These are phyloP conservation scores for Xylariaceae sp. DNA, from an alignment of 2,329 filamentous ascomycete genomes.

Conservation along the genomic window DNA sequence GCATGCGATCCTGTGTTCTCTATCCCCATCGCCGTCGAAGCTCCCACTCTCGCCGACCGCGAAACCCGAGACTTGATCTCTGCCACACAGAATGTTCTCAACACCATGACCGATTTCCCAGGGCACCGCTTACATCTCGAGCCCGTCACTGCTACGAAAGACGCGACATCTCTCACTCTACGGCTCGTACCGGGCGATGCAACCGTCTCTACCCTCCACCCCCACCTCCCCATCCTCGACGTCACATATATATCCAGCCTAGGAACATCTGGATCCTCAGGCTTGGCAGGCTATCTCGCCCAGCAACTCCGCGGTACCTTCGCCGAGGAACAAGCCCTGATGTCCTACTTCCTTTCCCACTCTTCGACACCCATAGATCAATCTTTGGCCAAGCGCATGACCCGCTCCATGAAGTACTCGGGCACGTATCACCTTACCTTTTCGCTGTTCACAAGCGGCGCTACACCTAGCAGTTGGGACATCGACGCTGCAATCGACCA, in stretches of 20 bases:
- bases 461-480: conserved; percentile 82
- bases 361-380: conserved; percentile 49
- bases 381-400: conserved; percentile 65
- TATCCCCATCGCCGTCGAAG: conserved; percentile 73
- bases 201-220: conserved; percentile 59
- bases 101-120: conserved; percentile 81
- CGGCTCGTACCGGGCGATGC: conserved; percentile 62
- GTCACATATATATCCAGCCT: conserved; percentile 71
- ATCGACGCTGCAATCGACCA: conserved; percentile 76
- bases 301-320: conserved; percentile 74
- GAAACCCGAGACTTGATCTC: conserved; percentile 72
- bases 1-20: conserved; percentile 86
- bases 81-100: conserved; percentile 79
- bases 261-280: conserved; percentile 67
- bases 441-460: conserved; percentile 81
- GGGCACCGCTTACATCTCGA: conserved; percentile 77
- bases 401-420: conserved; percentile 83
- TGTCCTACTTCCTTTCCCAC: conserved; percentile 68
- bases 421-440: conserved; percentile 94
- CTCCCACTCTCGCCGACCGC: conserved; percentile 58
- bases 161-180: conserved; percentile 57
- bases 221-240: conserved; percentile 68
- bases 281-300: conserved; percentile 73
- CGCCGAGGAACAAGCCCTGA: conserved; percentile 81
- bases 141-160: conserved; percentile 36